Conservation (phyloP, 176 grass and related monocot genomes). For the Bolboschoenus planiculmis region DNA sequence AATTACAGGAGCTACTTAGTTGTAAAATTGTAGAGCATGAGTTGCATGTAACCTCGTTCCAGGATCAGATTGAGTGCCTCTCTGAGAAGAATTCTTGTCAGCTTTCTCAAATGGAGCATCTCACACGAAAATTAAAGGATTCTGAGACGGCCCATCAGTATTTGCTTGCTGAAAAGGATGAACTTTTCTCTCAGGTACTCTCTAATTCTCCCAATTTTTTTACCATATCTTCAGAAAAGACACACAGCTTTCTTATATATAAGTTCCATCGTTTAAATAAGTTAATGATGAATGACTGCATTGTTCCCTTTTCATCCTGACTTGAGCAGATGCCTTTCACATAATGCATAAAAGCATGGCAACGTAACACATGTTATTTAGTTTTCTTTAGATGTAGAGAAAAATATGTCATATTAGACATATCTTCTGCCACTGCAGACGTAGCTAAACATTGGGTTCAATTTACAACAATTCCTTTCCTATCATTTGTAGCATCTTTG, state of each 20-base stretch:
- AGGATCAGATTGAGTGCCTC: conserved; percentile 14
- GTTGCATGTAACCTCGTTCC: conserved; percentile 8
- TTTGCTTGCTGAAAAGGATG: conserved; percentile 19
- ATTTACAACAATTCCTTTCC: background rate
- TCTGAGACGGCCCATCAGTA: background rate
- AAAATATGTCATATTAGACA: background rate
- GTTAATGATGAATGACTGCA: background rate
- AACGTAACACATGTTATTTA: background rate
- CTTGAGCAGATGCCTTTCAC: background rate
- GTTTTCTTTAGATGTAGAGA: background rate
- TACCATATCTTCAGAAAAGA: background rate
- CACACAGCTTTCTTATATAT: background rate
- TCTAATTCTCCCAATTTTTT: background rate
- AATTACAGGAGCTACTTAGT: conserved; percentile 15
- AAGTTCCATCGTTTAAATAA: background rate
- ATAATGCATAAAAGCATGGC: background rate
- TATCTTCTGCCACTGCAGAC: background rate
- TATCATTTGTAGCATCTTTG: background rate
- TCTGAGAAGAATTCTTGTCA: background rate
- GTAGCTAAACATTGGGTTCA: background rate
- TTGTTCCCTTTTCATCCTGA: background rate
- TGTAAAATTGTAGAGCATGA: conserved; percentile 24
- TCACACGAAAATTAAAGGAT: background rate
- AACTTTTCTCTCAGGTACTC: conserved; percentile 16
- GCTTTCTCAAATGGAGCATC: conserved; percentile 13